phyloP scores from a whole-genome alignment of 805 yeast species.

The Diddensiella santjacobensis region DNA sequence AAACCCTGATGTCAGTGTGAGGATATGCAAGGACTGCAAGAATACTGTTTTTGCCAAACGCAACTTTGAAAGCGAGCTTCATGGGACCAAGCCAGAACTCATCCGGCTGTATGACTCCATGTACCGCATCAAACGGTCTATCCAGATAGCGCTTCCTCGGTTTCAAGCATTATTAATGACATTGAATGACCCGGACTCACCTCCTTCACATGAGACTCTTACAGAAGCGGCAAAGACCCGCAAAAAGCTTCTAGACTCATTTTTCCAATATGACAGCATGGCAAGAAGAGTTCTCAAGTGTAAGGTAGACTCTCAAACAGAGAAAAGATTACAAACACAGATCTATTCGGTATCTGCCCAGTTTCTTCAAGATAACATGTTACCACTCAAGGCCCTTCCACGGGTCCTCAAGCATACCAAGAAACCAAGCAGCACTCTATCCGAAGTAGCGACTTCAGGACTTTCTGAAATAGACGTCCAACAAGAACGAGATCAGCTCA shows the following conservation, averaged over 20 bases:
- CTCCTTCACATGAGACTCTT: constrained; percentile 32
- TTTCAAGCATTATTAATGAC: constrained; percentile 40
- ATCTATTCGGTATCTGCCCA: constrained; percentile 53
- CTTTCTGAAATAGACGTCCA: constrained; percentile 38
- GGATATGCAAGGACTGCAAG: constrained; percentile 73
- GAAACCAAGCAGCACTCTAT: constrained; percentile 11
- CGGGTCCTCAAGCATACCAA: constrained; percentile 32
- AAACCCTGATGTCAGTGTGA: constrained; percentile 32
- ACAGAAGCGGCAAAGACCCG: constrained; percentile 41
- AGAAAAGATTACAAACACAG: constrained; percentile 46
- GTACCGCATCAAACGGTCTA: constrained; percentile 36
- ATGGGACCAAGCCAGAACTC: constrained; percentile 34
- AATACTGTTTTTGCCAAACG: constrained; percentile 54
- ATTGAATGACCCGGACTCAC: constrained; percentile 34
- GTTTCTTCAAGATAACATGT: constrained; percentile 64
- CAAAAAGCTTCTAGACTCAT: constrained; percentile 44
- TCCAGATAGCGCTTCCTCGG: constrained; percentile 40
- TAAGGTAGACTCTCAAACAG: constrained; percentile 40
- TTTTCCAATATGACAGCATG: constrained; percentile 48
- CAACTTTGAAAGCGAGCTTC: constrained; percentile 43
- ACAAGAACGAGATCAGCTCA: constrained; percentile 57
- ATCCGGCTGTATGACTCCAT: constrained; percentile 42
- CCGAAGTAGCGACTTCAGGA: constrained; percentile 1
- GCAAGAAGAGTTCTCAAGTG: constrained; percentile 42
- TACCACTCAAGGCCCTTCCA: constrained; percentile 61